Conservation (phyloP, 495 filamentous ascomycete species). For the Hyaloscypha bicolor region DNA sequence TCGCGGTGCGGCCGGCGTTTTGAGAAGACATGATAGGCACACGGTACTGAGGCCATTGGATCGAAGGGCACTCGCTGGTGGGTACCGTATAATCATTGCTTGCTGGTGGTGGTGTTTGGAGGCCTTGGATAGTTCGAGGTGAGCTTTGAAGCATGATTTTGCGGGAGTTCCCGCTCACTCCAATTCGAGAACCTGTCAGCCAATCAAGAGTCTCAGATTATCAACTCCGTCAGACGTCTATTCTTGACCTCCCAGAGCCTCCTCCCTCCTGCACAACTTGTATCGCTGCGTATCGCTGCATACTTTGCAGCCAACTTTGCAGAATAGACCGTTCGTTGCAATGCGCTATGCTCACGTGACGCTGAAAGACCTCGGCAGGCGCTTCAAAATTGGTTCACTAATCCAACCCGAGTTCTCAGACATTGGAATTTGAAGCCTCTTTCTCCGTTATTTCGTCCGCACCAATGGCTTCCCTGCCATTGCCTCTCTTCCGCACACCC, state of each 20-base stretch:
- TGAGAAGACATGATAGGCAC: conserved; percentile 27
- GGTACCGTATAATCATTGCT: conserved; percentile 36
- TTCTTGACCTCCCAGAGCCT: background rate
- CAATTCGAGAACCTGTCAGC: background rate
- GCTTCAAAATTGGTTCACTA: no score
- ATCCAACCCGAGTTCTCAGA: no score
- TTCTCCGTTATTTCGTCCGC: no score
- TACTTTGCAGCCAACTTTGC: no score
- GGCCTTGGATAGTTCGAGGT: conserved; percentile 15
- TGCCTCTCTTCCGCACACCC: no score
- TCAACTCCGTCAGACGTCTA: background rate
- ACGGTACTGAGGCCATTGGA: conserved; percentile 29
- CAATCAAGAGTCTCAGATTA: conserved; percentile 1
- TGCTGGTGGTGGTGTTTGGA: conserved; percentile 6
- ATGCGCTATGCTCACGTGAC: no score
- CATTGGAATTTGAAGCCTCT: no score
- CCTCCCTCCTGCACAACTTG: background rate
- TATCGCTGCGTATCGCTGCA: no score
- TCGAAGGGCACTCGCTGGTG: conserved; percentile 24
- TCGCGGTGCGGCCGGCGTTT: conserved; percentile 7
- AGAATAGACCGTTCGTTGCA: no score
- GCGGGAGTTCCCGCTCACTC: conserved; percentile 1
- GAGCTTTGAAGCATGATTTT: conserved; percentile 9
- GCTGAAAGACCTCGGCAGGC: no score
- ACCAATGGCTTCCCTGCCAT: no score